Evolutionary conservation across 164 flowering plant genomes (phyloP).

Genomic region (Tinospora cordifolia): DNA sequence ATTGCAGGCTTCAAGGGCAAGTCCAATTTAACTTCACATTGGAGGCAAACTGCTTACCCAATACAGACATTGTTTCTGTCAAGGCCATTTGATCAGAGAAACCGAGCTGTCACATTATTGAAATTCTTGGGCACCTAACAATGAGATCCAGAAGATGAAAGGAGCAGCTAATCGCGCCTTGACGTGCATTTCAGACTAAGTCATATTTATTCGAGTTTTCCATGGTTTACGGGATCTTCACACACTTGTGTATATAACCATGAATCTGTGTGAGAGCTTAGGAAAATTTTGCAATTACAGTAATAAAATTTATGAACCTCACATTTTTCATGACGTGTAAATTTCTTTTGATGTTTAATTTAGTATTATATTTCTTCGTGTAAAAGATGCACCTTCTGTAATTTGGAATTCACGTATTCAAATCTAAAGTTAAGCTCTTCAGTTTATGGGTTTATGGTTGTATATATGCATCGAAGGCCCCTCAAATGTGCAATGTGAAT

Average conservation of each 20-base stretch:
- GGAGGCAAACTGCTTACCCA: background rate
- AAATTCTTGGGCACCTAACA: background rate
- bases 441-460: too few species aligned
- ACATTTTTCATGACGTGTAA: background rate
- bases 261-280: background rate
- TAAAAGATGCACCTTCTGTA: too few species aligned
- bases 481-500: too few species aligned
- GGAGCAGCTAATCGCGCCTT: background rate
- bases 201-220: background rate
- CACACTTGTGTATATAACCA: conserved; percentile 1
- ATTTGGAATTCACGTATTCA: too few species aligned
- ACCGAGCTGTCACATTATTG: background rate
- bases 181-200: background rate
- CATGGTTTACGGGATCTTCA: background rate
- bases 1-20: background rate
- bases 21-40: background rate
- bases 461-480: too few species aligned
- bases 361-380: too few species aligned
- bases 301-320: background rate
- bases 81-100: background rate
- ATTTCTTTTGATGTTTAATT: too few species aligned
- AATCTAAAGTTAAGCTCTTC: too few species aligned
- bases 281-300: background rate
- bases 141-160: background rate
- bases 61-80: background rate